Percentiles rank a stretch among this genome's conserved stretches.
Evolutionary conservation across 331 rosid genomes (phyloP).

Genomic region (Dryas integrifolia): DNA sequence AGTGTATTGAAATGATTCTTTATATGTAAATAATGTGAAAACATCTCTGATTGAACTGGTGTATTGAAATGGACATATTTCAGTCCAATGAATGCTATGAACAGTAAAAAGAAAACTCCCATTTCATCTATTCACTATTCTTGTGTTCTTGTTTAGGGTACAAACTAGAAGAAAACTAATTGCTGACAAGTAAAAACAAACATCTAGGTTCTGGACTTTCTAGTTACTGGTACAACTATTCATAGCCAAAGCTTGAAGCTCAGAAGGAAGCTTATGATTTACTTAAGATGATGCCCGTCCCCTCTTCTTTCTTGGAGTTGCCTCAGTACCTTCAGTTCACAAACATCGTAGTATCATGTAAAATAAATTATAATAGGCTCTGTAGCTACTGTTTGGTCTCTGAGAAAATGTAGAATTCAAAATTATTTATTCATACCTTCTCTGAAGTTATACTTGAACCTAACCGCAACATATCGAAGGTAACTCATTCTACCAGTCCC

Average conservation of each 20-base stretch:
- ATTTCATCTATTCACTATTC: background rate
- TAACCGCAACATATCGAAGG: conserved; percentile 20
- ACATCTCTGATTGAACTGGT: conserved; percentile 5
- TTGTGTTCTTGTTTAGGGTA: background rate
- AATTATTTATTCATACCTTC: background rate
- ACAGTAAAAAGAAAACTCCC: no score
- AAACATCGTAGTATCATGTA: no score
- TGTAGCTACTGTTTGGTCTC: background rate
- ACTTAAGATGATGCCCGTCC: background rate
- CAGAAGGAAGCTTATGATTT: background rate
- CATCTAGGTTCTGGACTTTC: background rate
- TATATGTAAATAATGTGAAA: conserved; percentile 34
- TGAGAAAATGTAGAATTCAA: background rate
- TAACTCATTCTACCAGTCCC: conserved; percentile 34
- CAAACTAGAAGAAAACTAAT: background rate
- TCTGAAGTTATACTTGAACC: conserved; percentile 21
- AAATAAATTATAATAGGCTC: background rate
- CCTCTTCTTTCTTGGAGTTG: conserved; percentile 16
- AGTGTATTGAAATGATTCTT: conserved; percentile 10
- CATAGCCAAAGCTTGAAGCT: background rate
- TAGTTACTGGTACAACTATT: background rate
- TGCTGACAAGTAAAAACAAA: background rate
- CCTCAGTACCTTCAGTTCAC: background rate
- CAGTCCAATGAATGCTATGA: no score
- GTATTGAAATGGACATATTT: no score